These are phyloP conservation scores for Trichoderma gamsii DNA, from an alignment of 495 filamentous ascomycete species.

Conservation along the genomic window DNA sequence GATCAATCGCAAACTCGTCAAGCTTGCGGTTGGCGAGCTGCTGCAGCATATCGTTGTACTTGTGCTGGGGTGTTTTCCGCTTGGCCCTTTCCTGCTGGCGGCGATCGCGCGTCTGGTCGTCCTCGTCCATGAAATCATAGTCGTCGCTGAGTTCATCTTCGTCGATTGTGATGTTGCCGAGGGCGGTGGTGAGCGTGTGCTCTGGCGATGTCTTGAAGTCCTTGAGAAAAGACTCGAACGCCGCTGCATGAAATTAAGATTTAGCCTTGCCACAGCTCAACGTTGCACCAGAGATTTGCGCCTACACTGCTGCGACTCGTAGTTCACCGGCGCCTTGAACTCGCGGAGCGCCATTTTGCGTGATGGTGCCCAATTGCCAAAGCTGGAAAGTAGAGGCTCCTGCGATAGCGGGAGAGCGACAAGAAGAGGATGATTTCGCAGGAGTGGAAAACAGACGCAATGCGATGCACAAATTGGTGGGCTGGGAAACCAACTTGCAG, in stretches of 20 bases:
- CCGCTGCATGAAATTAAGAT: constrained; percentile 43
- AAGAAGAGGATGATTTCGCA: neutral
- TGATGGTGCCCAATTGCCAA: neutral
- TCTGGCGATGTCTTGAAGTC: constrained; percentile 80
- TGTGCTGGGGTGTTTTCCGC: constrained; percentile 57
- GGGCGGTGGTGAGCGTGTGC: constrained; percentile 65
- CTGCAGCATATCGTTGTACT: constrained; percentile 89
- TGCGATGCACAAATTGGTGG: constrained; percentile 16
- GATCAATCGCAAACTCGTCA: constrained; percentile 72
- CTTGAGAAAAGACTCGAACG: constrained; percentile 81
- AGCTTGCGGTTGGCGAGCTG: constrained; percentile 73
- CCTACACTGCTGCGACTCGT: constrained; percentile 73
- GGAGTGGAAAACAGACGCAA: neutral
- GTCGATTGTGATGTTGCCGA: constrained; percentile 80
- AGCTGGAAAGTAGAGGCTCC: neutral
- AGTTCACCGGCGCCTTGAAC: constrained; percentile 71
- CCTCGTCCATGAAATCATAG: constrained; percentile 91
- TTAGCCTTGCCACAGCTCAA: constrained; percentile 18
- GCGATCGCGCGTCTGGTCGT: constrained; percentile 48
- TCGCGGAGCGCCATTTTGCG: constrained; percentile 69
- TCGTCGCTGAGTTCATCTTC: constrained; percentile 86
- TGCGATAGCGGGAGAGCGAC: neutral
- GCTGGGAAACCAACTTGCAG: constrained; percentile 18
- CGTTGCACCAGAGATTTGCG: neutral
- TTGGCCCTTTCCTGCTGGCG: constrained; percentile 39